Conservation (phyloP, 768 basidiomycete species). For the Pleurotus giganteus region DNA sequence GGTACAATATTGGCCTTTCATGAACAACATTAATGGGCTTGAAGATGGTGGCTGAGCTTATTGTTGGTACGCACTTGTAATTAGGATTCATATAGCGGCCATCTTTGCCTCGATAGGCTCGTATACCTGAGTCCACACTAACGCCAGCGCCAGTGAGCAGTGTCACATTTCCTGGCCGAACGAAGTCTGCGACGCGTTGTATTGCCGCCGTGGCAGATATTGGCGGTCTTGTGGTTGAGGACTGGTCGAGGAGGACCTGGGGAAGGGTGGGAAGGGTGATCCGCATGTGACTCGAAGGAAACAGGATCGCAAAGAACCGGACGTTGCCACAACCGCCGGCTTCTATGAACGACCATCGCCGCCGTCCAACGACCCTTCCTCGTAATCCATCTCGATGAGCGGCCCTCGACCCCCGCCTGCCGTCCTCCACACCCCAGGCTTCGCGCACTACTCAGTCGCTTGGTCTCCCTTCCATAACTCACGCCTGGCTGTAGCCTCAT, state of each 20-base stretch:
- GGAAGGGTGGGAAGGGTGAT: constrained; percentile 77
- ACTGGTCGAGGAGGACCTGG: constrained; percentile 38
- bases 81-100: constrained; percentile 90
- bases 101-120: constrained; percentile 88
- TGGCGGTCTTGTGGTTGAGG: neutral
- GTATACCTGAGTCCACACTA: constrained; percentile 92
- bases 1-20: constrained; percentile 68
- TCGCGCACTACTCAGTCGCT: constrained; percentile 76
- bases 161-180: constrained; percentile 66
- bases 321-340: constrained; percentile 7
- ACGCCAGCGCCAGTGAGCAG: constrained; percentile 91
- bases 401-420: constrained; percentile 39
- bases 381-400: constrained; percentile 25
- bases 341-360: neutral
- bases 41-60: constrained; percentile 7
- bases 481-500: constrained; percentile 75
- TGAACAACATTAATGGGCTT: neutral
- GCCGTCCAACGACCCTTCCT: neutral
- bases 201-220: constrained; percentile 51
- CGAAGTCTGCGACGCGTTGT: constrained; percentile 61
- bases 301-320: neutral
- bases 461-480: constrained; percentile 86
- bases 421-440: constrained; percentile 70
- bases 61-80: constrained; percentile 68
- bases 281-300: constrained; percentile 43